These are phyloP conservation scores for Nephelium lappaceum DNA, from an alignment of 345 rosid species.

Conservation along the genomic window DNA sequence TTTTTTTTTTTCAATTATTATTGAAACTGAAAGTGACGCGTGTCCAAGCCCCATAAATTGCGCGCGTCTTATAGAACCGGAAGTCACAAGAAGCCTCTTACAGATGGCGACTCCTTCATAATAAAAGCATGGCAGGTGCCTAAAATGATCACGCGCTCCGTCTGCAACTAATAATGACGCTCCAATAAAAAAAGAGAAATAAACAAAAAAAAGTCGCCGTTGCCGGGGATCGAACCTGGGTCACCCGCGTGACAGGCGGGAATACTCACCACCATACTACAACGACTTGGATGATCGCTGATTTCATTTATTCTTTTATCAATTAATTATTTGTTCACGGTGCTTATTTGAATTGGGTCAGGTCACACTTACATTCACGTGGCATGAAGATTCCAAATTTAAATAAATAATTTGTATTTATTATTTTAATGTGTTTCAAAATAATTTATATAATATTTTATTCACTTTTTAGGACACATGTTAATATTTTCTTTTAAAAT, in stretches of 20 bases:
- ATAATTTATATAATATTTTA: too few relatives aligned
- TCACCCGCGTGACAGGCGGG: conserved; percentile 80
- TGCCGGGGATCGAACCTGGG: conserved; percentile 88
- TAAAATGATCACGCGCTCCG: not conserved
- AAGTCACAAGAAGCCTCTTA: not conserved
- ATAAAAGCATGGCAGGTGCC: not conserved
- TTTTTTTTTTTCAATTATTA: too few relatives aligned
- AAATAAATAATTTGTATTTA: too few relatives aligned
- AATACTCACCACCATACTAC: conserved; percentile 74
- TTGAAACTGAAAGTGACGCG: not conserved
- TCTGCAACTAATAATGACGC: not conserved
- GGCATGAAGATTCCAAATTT: too few relatives aligned
- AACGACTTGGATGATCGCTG: conserved; percentile 31
- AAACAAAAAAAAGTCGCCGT: conserved; percentile 48
- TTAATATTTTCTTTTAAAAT: too few relatives aligned
- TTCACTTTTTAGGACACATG: too few relatives aligned
- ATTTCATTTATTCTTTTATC: not conserved
- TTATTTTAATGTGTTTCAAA: too few relatives aligned
- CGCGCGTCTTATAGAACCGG: not conserved
- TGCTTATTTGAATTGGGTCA: too few relatives aligned
- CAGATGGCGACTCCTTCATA: not conserved
- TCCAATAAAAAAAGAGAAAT: not conserved
- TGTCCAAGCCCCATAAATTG: not conserved
- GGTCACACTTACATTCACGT: too few relatives aligned
- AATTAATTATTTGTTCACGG: too few relatives aligned